Percentiles rank a stretch among this genome's conserved stretches.
phyloP scores from a whole-genome alignment of 73 alveolate genomes.

The Paramecium sonneborni region DNA sequence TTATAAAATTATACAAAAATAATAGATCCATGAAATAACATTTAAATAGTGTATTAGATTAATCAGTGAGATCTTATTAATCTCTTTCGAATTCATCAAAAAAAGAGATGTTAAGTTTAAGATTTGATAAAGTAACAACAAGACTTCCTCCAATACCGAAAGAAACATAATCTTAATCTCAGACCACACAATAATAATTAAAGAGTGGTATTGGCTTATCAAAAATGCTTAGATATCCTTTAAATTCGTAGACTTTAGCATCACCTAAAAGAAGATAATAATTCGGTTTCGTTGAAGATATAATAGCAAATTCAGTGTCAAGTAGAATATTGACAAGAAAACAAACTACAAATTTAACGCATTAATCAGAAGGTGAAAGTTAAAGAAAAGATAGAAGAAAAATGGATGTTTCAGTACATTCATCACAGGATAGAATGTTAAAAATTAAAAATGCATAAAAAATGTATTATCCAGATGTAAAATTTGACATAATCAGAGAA shows the following conservation, averaged over 20 bases:
- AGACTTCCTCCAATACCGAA: conserved; percentile 17
- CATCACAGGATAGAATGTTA: not conserved
- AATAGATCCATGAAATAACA: not conserved
- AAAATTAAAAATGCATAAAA: not conserved
- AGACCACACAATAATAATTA: not conserved
- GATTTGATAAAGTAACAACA: not conserved
- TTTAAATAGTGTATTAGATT: not conserved
- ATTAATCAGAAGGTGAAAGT: conserved; percentile 1
- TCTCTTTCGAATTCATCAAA: not conserved
- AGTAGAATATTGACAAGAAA: not conserved
- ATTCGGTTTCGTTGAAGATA: not conserved
- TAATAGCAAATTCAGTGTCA: not conserved
- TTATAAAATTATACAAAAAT: not conserved
- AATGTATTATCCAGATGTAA: not conserved
- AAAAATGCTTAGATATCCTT: not conserved
- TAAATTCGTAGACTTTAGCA: not conserved
- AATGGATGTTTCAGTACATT: not conserved
- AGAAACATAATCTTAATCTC: not conserved
- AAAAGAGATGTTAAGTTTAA: not conserved
- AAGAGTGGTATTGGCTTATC: not conserved
- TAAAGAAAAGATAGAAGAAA: not conserved
- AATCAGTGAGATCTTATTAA: conserved; percentile 1
- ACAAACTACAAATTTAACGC: not conserved
- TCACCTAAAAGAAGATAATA: not conserved
- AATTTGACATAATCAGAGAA: not conserved